phyloP scores from a whole-genome alignment of 257 asterid species.

The Jacaranda mimosifolia region DNA sequence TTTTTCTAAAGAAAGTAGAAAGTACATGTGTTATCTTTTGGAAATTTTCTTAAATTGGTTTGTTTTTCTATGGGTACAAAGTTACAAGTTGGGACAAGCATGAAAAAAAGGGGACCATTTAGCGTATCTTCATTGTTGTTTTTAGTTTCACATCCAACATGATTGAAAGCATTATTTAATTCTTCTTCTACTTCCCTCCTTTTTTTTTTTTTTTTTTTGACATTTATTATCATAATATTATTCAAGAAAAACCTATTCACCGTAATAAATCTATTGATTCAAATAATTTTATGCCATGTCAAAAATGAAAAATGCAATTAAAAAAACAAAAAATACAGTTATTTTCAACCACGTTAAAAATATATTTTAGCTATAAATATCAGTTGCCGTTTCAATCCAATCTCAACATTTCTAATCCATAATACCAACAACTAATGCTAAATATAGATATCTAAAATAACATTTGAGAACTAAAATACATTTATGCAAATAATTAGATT shows the following conservation, averaged over 20 bases:
- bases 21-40: background rate
- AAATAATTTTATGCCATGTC: too few relatives aligned
- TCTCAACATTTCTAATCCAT: too few relatives aligned
- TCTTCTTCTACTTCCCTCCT: background rate
- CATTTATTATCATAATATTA: background rate
- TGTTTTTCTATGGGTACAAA: background rate
- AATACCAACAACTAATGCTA: too few relatives aligned
- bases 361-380: too few relatives aligned
- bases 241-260: background rate
- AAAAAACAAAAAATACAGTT: too few relatives aligned
- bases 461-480: too few relatives aligned
- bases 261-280: too few relatives aligned
- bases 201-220: background rate
- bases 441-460: too few relatives aligned
- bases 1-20: background rate
- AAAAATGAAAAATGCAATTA: too few relatives aligned
- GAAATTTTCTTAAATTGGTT: background rate
- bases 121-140: conserved; percentile 10
- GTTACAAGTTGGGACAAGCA: background rate
- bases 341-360: too few relatives aligned
- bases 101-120: conserved; percentile 1
- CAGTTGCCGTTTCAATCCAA: too few relatives aligned
- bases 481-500: too few relatives aligned
- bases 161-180: conserved; percentile 16
- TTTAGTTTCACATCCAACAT: conserved; percentile 4